phyloP scores from a whole-genome alignment of 495 filamentous ascomycete species.

The Filosporella fistucella region DNA sequence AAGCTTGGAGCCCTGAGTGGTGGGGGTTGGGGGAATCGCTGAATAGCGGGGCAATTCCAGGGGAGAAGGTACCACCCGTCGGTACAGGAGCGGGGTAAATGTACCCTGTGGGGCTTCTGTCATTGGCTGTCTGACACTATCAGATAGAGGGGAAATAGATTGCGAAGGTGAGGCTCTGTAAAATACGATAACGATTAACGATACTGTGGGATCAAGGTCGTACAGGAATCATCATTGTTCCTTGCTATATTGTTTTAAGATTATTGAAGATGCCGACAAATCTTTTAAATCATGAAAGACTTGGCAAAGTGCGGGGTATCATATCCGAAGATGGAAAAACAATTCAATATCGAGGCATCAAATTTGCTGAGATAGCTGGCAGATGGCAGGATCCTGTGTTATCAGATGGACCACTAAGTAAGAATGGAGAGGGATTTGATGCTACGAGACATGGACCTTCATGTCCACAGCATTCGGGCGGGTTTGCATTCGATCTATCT shows the following conservation, averaged over 20 bases:
- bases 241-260: not conserved
- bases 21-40: no score
- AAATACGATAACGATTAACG: no score
- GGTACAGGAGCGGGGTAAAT: no score
- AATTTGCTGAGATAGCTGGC: constrained; percentile 10
- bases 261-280: not conserved
- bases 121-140: no score
- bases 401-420: not conserved
- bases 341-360: constrained; percentile 14
- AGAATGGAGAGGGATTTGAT: not conserved
- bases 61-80: no score
- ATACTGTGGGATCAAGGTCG: no score
- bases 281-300: not conserved
- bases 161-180: no score
- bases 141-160: no score
- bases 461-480: constrained; percentile 11
- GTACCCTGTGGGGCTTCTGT: no score
- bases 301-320: constrained; percentile 8
- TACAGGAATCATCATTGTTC: no score
- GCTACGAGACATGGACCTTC: constrained; percentile 10
- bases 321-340: not conserved
- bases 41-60: no score
- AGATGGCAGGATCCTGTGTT: constrained; percentile 15
- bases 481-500: constrained; percentile 5
- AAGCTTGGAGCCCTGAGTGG: no score